Percentiles rank a stretch among this genome's conserved stretches.
These are phyloP conservation scores for Cladosporium sp. DNA, from an alignment of 2,329 filamentous ascomycete genomes.

Conservation along the genomic window DNA sequence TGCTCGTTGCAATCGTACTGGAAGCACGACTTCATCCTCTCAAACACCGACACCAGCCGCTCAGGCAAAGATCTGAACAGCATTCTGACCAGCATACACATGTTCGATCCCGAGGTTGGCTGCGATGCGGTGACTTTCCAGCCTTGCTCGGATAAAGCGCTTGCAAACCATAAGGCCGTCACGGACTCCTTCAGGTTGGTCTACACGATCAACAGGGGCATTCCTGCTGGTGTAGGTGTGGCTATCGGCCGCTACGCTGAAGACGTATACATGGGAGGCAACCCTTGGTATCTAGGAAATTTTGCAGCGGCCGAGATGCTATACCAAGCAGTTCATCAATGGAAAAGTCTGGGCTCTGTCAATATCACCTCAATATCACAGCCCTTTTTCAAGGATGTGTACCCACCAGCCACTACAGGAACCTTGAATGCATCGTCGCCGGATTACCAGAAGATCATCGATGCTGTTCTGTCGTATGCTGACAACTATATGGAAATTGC, in stretches of 20 bases:
- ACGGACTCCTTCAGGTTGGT: constrained; percentile 69
- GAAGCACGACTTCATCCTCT: constrained; percentile 60
- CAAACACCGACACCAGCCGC: constrained; percentile 64
- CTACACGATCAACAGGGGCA: constrained; percentile 66
- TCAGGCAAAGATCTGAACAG: constrained; percentile 69
- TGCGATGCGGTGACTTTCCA: constrained; percentile 73
- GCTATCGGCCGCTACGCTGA: constrained; percentile 41
- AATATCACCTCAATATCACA: constrained; percentile 62
- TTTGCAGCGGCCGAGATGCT: constrained; percentile 75
- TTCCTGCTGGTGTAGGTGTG: constrained; percentile 54
- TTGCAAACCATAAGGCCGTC: constrained; percentile 72
- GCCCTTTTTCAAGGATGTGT: constrained; percentile 66
- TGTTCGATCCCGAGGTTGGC: constrained; percentile 59
- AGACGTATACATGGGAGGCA: constrained; percentile 71
- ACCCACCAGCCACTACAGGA: constrained; percentile 54
- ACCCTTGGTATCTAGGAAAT: constrained; percentile 74
- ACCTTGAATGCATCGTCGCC: constrained; percentile 54
- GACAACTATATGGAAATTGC: constrained; percentile 48
- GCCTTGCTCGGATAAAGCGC: constrained; percentile 58
- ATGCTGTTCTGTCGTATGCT: constrained; percentile 60
- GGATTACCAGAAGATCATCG: constrained; percentile 44
- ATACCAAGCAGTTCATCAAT: constrained; percentile 70
- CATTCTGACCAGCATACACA: constrained; percentile 52
- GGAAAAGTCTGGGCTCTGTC: constrained; percentile 60
- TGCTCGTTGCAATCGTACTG: constrained; percentile 75